phyloP scores from a whole-genome alignment of 768 basidiomycete species.

The Hemileccinum impolitum region DNA sequence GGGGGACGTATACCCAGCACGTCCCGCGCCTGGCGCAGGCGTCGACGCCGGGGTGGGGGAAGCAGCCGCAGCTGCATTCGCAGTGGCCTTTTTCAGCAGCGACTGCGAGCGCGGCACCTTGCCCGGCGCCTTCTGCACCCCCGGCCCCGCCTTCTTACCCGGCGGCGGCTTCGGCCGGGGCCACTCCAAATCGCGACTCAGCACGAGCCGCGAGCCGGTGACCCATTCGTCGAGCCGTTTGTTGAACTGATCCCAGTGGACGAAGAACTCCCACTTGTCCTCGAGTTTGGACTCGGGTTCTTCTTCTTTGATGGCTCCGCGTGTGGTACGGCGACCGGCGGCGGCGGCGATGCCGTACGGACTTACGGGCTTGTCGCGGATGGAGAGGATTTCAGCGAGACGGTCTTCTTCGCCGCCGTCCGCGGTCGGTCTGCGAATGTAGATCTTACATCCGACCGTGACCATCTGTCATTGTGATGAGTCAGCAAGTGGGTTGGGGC shows the following conservation, averaged over 20 bases:
- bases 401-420: constrained; percentile 83
- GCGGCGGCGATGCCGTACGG: constrained; percentile 40
- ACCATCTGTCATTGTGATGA: constrained; percentile 59
- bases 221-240: constrained; percentile 99
- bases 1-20: constrained; percentile 44
- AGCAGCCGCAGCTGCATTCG: constrained; percentile 64
- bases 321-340: constrained; percentile 36
- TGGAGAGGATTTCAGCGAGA: constrained; percentile 92
- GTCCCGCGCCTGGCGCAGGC: constrained; percentile 31
- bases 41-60: constrained; percentile 57
- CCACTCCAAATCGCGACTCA: constrained; percentile 89
- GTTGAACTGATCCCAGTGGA: constrained; percentile 99
- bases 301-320: constrained; percentile 39
- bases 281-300: constrained; percentile 56
- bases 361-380: constrained; percentile 79
- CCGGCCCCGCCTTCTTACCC: constrained; percentile 49
- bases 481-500: constrained; percentile 25
- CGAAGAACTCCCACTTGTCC: constrained; percentile 91
- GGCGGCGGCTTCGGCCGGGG: constrained; percentile 78
- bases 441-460: constrained; percentile 93
- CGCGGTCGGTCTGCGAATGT: constrained; percentile 74
- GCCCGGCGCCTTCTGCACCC: constrained; percentile 52
- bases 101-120: constrained; percentile 59
- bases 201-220: constrained; percentile 77
- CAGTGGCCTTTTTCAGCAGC: constrained; percentile 66